These are phyloP conservation scores for Neofusicoccum umdonicola DNA, from an alignment of 2,329 filamentous ascomycete genomes.

Conservation along the genomic window DNA sequence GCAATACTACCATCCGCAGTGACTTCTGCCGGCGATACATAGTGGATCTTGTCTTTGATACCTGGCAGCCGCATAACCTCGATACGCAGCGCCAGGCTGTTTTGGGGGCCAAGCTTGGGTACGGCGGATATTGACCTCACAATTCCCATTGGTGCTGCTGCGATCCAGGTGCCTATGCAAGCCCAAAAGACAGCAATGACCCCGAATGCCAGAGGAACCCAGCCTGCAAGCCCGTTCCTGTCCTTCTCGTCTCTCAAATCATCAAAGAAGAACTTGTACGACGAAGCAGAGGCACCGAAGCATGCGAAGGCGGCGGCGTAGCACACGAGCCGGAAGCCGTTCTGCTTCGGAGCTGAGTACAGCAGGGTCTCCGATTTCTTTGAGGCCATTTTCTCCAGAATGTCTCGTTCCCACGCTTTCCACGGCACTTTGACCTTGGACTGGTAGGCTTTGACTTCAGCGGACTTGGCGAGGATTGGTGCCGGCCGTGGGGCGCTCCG, in stretches of 20 bases:
- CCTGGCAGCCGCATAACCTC: conserved; percentile 3
- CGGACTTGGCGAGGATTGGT: background rate
- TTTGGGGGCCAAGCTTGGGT: background rate
- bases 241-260: background rate
- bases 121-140: conserved; percentile 8
- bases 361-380: background rate
- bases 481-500: background rate
- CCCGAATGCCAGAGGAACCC: conserved; percentile 5
- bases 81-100: background rate
- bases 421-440: background rate
- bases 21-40: background rate
- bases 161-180: conserved; percentile 7
- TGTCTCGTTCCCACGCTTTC: background rate
- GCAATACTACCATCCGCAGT: conserved; percentile 5
- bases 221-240: background rate
- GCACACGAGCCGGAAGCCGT: conserved; percentile 1
- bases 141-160: background rate
- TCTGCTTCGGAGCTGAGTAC: conserved; percentile 10
- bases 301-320: conserved; percentile 5
- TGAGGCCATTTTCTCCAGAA: background rate
- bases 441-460: background rate
- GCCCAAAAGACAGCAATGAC: conserved; percentile 13
- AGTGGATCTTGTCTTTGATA: background rate
- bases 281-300: background rate
- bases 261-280: conserved; percentile 2